Percentiles rank a stretch among this genome's conserved stretches.
These are phyloP conservation scores for Scenedesmus sp. DNA, from an alignment of 163 green algal genomes.

Conservation along the genomic window DNA sequence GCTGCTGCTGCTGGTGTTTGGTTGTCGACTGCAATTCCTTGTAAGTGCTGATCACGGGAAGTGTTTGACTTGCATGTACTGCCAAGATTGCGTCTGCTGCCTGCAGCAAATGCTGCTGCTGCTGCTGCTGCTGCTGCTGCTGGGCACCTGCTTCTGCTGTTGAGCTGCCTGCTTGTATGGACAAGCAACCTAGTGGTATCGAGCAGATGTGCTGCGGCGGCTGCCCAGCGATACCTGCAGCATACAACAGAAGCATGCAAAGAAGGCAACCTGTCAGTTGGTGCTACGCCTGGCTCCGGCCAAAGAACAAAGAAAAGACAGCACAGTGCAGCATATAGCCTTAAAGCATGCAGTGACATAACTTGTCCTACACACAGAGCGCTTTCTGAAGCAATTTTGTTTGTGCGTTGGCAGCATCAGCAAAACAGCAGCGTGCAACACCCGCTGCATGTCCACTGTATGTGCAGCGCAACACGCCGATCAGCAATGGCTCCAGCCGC, in stretches of 20 bases:
- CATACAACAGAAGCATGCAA: not conserved
- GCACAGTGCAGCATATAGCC: not conserved
- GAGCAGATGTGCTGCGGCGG: not conserved
- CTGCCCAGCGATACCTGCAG: constrained; percentile 11
- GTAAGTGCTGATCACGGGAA: not conserved
- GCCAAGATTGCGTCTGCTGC: not conserved
- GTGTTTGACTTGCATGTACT: not conserved
- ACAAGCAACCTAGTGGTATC: constrained; percentile 36
- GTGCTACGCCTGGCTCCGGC: not conserved
- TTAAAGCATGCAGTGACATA: too few relatives aligned
- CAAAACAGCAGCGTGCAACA: too few relatives aligned
- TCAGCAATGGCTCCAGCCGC: not conserved
- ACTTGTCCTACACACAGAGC: too few relatives aligned
- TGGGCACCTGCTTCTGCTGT: not conserved
- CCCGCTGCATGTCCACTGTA: too few relatives aligned
- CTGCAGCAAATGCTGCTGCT: constrained; percentile 11
- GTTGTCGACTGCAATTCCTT: not conserved
- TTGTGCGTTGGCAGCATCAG: too few relatives aligned
- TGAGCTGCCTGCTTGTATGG: not conserved
- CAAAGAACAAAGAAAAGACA: not conserved
- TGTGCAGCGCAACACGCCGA: not conserved
- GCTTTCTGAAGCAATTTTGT: too few relatives aligned
- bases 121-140: not conserved
- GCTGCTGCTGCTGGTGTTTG: not conserved
- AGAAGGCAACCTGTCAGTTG: not conserved